Base-by-base conservation (phyloP, 345 rosid genomes). In the Rhodamnia argentea region DNA sequence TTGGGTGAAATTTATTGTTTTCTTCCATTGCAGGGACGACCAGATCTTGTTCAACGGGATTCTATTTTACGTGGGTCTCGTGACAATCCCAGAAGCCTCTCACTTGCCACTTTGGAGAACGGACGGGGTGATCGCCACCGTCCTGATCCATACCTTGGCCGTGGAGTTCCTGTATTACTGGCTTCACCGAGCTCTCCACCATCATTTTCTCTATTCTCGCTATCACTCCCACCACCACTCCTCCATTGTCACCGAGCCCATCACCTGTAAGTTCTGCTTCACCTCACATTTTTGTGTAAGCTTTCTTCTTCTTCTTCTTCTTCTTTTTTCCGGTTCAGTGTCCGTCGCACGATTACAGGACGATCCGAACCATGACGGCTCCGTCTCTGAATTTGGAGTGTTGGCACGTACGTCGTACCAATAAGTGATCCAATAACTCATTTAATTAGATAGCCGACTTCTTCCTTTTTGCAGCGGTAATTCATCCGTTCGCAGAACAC, bases 141-240 rank as follows among this genome's bases (percentile, higher is more conserved):
- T 83, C 18, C 81, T 93, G 13, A 87, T 95, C 26, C 98, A 95
- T 59, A 85, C 87, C 2, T 95, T 93, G 11, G 97, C 94, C 0
- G 96, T 94, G 4, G 98, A 95, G 91, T 94, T 94, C 83, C 85
- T 93, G 8, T 94, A 93, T 90, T 95, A 94, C 70, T 95, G 98
- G 98, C 82, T 93, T 47, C 98, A 95, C 78, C 89, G 97, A 84
- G 94, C 94, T 8, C 89, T 95, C 23, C 98, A 94, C 86, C 97
- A 94, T 86, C 97, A 93, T 62, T 94, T 88, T 83, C 87, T 93
- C 60, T 94, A 96, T 91, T 90, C 97, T 81, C 95, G 96, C 42
- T 95, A 95, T 82, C 97, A 95, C 78, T 94, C 98, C 14, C 98
- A 96, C 81, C 98, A 96, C 87, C 97, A 96, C 78, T 90, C 96